Evolutionary conservation across 1,284 basidiomycete genomes (phyloP), one percentile per base, ranked within the genome.

Genomic region (Lentinula novae-zelandiae): DNA sequence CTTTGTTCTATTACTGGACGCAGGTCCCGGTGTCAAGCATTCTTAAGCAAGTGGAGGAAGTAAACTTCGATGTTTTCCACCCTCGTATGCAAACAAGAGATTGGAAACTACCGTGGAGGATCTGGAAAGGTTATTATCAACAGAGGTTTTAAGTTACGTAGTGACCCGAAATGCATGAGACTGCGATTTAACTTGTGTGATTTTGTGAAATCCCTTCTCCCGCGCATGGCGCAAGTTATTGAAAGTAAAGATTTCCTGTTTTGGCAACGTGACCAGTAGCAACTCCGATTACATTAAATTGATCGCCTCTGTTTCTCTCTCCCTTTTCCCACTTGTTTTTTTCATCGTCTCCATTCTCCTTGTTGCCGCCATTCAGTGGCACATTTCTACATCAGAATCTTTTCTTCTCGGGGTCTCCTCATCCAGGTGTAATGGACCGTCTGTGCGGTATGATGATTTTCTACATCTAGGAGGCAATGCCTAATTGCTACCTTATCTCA

Each of bases 81-180:
- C 80, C 85, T 6, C 78, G 80, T 63, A 69, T 96, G 66, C 87
- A 87, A 72, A 72, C 81, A 66, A 83, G 86, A 70, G 90, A 93
- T 70, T 97, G 95, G 92, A 87, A 83, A 75, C 76, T 97, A 64
- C 88, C 95, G 53, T 95, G 91, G 82, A 82, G 83, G 66, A 86
- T 97, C 55, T 96, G 92, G 93, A 82, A 84, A 68, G 77, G 83
- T 66, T 88, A 85, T 75, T 82, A 84, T 73, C 82, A 76, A 49
- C 55, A 56, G 70, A 76, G 34, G 44, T 59, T 50, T 59, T 27
- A 40, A 38, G 31, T 53, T 44, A 40, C 56, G 44, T 40, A 15
- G 10, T 50, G 49, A 27, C 20, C 20, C 27, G 33, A 9, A 53
- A 34, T 36, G 33, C 33, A 36, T 20, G 31, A 38, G 17, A 17